phyloP scores from a whole-genome alignment of 345 rosid species.

The Syzygium grande region DNA sequence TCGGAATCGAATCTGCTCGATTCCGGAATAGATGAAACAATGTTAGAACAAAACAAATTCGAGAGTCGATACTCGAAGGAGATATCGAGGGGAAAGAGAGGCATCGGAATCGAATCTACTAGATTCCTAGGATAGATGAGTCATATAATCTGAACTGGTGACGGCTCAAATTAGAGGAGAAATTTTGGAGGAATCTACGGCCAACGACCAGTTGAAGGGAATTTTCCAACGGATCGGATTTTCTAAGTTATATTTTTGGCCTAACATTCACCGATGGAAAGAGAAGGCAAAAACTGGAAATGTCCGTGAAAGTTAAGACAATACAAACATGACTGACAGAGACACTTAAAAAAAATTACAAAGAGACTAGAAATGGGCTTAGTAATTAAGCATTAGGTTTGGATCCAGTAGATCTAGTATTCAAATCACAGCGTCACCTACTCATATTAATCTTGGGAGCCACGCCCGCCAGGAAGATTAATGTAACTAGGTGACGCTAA shows the following conservation, averaged over 20 bases:
- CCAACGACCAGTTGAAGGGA: not conserved
- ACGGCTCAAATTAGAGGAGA: not conserved
- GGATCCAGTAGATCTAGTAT: not conserved
- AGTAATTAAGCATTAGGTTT: not conserved
- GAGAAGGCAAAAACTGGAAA: not conserved
- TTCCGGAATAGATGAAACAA: not conserved
- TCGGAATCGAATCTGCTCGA: not conserved
- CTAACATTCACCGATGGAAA: not conserved
- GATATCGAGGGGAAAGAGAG: not conserved
- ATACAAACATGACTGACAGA: not conserved
- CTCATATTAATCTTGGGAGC: not conserved
- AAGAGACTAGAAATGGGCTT: not conserved
- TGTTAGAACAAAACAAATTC: not conserved
- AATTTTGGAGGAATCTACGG: not conserved
- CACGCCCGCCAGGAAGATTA: rapidly evolving
- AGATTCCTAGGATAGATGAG: not conserved
- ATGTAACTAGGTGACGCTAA: too few relatives aligned
- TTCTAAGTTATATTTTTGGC: not conserved
- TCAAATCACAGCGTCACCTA: not conserved
- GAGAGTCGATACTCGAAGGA: not conserved
- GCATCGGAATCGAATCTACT: not conserved
- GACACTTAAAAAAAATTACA: not conserved
- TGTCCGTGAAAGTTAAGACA: not conserved
- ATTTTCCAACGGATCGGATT: not conserved
- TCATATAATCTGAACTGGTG: not conserved